Evolutionary conservation across 306 rosid species (phyloP).

Genomic region (Comarum palustre): DNA sequence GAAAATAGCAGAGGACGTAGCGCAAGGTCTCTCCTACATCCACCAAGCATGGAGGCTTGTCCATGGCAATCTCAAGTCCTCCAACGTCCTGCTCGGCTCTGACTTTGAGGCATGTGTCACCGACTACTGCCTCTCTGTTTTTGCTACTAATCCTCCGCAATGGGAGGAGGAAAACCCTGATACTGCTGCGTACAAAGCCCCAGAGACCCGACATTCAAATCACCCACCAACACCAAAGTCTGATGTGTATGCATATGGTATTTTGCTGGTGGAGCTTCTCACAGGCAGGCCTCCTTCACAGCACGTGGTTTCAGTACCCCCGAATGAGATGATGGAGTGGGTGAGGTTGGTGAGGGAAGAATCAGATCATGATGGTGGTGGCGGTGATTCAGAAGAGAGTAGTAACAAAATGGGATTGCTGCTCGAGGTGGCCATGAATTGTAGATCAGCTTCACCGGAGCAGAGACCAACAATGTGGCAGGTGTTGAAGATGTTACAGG

Average conservation of each 20-base stretch:
- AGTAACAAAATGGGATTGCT: constrained; percentile 69
- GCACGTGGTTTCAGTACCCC: constrained; percentile 41
- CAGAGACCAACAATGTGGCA: constrained; percentile 96
- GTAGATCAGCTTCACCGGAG: constrained; percentile 71
- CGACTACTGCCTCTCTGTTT: constrained; percentile 71
- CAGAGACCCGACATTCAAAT: constrained; percentile 52
- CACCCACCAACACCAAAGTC: constrained; percentile 51
- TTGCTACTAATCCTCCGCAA: constrained; percentile 28
- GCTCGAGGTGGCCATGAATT: constrained; percentile 67
- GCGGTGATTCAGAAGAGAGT: neutral
- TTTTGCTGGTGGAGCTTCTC: constrained; percentile 74
- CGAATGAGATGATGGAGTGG: constrained; percentile 61
- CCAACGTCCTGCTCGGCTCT: constrained; percentile 77
- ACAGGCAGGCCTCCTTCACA: constrained; percentile 66
- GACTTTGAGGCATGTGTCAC: constrained; percentile 83
- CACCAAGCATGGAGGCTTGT: constrained; percentile 96
- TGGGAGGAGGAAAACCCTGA: constrained; percentile 37
- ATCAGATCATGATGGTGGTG: constrained; percentile 36
- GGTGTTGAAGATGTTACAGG: constrained; percentile 91
- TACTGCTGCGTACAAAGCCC: constrained; percentile 59
- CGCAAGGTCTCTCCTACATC: constrained; percentile 88
- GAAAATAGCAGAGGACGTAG: constrained; percentile 89
- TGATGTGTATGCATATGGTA: constrained; percentile 70
- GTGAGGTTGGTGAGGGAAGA: constrained; percentile 55
- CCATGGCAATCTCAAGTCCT: constrained; percentile 85